Base-by-base conservation (phyloP, 768 basidiomycete genomes). In the Suillus decipiens region DNA sequence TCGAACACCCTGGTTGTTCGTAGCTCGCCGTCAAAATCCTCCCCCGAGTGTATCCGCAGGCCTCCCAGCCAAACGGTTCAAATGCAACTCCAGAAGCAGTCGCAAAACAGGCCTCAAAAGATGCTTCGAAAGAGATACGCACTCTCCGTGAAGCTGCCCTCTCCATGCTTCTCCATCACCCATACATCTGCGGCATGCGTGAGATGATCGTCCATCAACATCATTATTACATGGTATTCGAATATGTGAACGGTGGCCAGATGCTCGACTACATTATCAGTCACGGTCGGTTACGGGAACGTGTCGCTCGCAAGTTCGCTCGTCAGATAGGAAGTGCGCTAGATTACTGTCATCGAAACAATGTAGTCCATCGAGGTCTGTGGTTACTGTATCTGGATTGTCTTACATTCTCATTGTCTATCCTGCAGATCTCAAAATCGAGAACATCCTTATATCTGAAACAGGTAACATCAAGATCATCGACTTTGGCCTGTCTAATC, bases 191-290 rank as follows among this genome's bases (percentile, higher is more conserved):
- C 74, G 97, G 97, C 62, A 99, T 99, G 96, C 90, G 94, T 68
- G 95, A 96, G 80, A 95, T 99, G 91, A 94, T 98, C 73, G 82
- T 95, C 31, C 96, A 98, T 78, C 92, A 93, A 64, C 90, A 99
- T 71, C 96, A 99, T 77, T 98, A 99, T 79, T 99, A 99, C 82
- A 98, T 99, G 95, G 93, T 98, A 11, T 95, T 92, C 75, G 97
- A 99, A 76, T 98, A 97, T 75, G 93, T 99, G 77, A 96, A 95
- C 69, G 97, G 97, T 37, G 97, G 97, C 0, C 97, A 99, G 82
- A 95, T 99, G 94, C 87, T 99, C 68, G 97, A 99, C 84, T 99
- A 96, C 76, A 99, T 99, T 79, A 99, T 99, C 79, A 92, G 92
- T 70, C 97, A 99, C 71, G 97, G 97, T 19, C 85, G 97, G 39